Conservation (phyloP, 1,284 basidiomycete genomes). For the Fomitopsis palustris region DNA sequence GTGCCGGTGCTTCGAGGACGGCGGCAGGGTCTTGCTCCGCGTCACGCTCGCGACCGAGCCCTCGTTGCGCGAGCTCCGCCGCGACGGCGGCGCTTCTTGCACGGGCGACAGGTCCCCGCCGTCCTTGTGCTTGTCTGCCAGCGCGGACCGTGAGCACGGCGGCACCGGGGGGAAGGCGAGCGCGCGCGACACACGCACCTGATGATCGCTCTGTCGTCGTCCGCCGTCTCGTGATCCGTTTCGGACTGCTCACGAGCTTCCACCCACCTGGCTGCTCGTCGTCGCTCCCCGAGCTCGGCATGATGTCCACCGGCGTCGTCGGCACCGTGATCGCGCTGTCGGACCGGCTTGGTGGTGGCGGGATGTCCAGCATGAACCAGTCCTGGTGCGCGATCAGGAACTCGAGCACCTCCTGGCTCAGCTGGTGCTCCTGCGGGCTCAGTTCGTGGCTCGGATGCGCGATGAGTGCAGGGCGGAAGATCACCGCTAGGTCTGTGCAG, state of each 20-base stretch:
- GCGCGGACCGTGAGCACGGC: neutral
- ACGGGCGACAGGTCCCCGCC: constrained; percentile 37
- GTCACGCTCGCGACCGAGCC: constrained; percentile 38
- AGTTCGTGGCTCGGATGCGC: constrained; percentile 86
- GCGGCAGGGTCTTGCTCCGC: constrained; percentile 63
- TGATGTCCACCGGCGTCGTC: constrained; percentile 29
- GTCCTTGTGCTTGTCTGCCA: constrained; percentile 23
- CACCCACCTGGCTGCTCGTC: constrained; percentile 49
- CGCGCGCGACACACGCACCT: constrained; percentile 32
- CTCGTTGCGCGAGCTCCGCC: constrained; percentile 13
- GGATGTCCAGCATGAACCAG: constrained; percentile 81
- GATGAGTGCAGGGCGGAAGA: constrained; percentile 91
- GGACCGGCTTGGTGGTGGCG: constrained; percentile 50
- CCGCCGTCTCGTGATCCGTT: constrained; percentile 46
- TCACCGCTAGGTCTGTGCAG: constrained; percentile 81
- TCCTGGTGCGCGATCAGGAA: constrained; percentile 92
- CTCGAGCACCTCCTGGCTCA: constrained; percentile 89
- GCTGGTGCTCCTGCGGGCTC: constrained; percentile 76
- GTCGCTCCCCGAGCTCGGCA: constrained; percentile 36
- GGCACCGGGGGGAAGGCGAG: neutral
- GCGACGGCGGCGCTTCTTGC: constrained; percentile 34
- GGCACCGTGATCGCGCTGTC: constrained; percentile 24
- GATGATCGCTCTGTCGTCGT: constrained; percentile 50
- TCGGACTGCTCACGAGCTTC: constrained; percentile 30
- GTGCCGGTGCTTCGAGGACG: constrained; percentile 36